Evolutionary conservation across 768 basidiomycete species (phyloP), one percentile per base, ranked within the genome.

Genomic region (Cystofilobasidium bisporidii): DNA sequence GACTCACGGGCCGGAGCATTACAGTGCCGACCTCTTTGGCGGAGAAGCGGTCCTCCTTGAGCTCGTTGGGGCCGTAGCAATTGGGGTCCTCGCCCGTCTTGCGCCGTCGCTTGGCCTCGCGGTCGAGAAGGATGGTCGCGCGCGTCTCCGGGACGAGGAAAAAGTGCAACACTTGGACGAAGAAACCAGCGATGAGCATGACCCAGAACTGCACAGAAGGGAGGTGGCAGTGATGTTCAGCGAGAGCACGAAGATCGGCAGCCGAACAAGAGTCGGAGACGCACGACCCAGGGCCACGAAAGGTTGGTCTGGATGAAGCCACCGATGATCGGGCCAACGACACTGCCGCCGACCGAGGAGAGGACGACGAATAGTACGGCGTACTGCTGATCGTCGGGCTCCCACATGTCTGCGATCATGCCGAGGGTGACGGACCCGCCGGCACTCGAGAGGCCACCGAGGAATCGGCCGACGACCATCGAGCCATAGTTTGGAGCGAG

Each of bases 391-490:
- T 71, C 71, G 45, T 76, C 64, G 0, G 73, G 55, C 24, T 73
- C 61, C 61, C 71, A 76, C 65, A 76, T 70, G 59, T 76, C 74
- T 45, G 75, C 74, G 20, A 74, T 72, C 74, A 75, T 75, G 30
- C 73, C 74, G 8, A 73, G 70, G 12, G 73, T 75, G 47, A 76
- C 75, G 30, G 72, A 74, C 4, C 75, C 76, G 14, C 76, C 76
- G 3, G 76, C 76, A 1, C 72, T 72, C 12, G 72, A 75, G n/a
- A 76, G 64, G 69, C 76, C 76, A 30, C 75, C 75, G 2, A 76
- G 69, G n/a, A 69, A 60, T 26, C 76, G 71, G 55, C 70, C 71
- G 43, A 72, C 71, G 60, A 75, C 58, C 36, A 76, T 65, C 18
- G 70, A 67, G 18, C 58, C 73, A 55, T 64, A 76, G 50, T 74